Evolutionary conservation across 768 basidiomycete genomes (phyloP), one percentile per base, ranked within the genome.

Genomic region (Pluteus cervinus): DNA sequence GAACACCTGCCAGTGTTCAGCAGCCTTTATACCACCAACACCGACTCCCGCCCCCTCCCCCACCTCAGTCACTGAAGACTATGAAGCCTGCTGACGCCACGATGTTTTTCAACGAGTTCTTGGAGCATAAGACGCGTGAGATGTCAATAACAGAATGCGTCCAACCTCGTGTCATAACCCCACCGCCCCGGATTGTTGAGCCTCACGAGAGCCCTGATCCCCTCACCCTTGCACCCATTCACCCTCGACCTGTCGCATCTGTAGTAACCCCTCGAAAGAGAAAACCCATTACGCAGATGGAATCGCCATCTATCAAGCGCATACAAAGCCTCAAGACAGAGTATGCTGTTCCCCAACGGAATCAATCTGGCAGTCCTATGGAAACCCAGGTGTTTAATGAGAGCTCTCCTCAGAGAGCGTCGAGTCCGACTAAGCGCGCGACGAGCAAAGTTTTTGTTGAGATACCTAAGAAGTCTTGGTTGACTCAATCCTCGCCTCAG

Each of bases 271-370:
- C 86, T 7, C 72, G 70, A 34, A 90, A 90, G 52, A 73, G 86
- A 35, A 89, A 87, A 49, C 65, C 71, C 3, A 66, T 65, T 3
- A 75, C 74, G 17, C 63, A 75, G 28, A 61, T 82, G 4, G 63
- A 72, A 24, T 80, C 83, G 0, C 82, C 86, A 0, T 69, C 72
- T 5, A 50, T 69, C 29, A 87, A 88, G 57, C 81, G 86, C 37
- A 40, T 69, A 41, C 61, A 69, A 24, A 51, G 56, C 2, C 45
- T 53, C 29, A 61, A 50, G 48, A 52, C 49, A 32, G 39, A 44
- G n/a, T 24, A 43, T 8, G 8, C 8, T 5, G 36, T 33, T 28
- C 39, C 29, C 41, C 54, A 49, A 30, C n/a, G n/a, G n/a, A n/a
- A n/a, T n/a, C n/a, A n/a, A n/a, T n/a, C n/a, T n/a, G n/a, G n/a